Evolutionary conservation across 352 stramenopile genomes (phyloP), one percentile per base, ranked within the genome.

Genomic region (Phytophthora chlamydospora): DNA sequence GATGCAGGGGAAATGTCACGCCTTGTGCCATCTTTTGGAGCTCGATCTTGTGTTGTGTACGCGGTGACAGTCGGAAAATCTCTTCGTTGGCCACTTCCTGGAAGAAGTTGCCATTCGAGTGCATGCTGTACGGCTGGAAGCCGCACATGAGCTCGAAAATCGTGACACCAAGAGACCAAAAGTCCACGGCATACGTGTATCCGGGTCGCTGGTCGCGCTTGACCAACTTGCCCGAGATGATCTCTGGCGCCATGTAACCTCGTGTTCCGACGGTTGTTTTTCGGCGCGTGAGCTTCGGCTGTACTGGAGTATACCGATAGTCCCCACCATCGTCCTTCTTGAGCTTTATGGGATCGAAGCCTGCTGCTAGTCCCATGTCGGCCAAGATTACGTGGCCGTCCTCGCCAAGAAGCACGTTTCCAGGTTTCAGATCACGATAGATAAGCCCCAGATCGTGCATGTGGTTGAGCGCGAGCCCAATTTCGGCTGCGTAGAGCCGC

Each of bases 191-290:
- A 41, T 68, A 85, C 16, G 80, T 91, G 59, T 95, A 95, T 4
- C 88, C 88, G 3, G 82, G 79, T 2, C 83, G 81, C 63, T 95
- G 81, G 24, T 90, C 78, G 17, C 84, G 76, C 48, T 89, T 87
- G 35, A 93, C 73, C n/a, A 90, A 68, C 54, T 96, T 91, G 27
- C 90, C 85, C 0, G 83, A 90, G 27, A 96, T 92, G 62, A 97
- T 94, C 60, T 97, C 90, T 3, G 88, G 89, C n/a, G 88, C 88
- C 89, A 97, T 96, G 71, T 97, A 97, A 2, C 89, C 90, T 56
- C 89, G 78, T 9, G 89, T 97, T 4, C 90, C 90, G 19, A 97
- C 91, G 3, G 82, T 91, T 10, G 81, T 93, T 72, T 91, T 93
- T 21, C 82, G 64, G 16, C 81, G 73, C n/a, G 75, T 89, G 21